Evolutionary conservation across 2,329 filamentous ascomycete genomes (phyloP).

Genomic region (Ceratocystis papillata): DNA sequence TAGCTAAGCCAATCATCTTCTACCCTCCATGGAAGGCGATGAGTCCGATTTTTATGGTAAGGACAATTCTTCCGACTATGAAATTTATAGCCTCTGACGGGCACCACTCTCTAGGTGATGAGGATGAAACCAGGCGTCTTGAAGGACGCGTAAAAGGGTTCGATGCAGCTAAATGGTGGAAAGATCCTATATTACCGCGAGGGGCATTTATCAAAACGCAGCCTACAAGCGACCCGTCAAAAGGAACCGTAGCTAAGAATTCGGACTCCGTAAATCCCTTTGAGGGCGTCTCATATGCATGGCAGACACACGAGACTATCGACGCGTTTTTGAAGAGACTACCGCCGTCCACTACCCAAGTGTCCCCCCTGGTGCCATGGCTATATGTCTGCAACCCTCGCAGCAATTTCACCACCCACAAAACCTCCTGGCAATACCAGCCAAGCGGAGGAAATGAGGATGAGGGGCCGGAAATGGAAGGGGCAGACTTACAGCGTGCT

Average conservation of each 20-base stretch:
- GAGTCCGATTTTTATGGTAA: conserved; percentile 28
- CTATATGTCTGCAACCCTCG: conserved; percentile 63
- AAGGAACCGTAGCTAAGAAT: not conserved
- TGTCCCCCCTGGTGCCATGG: conserved; percentile 45
- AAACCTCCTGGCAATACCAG: conserved; percentile 31
- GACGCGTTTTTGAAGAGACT: conserved; percentile 56
- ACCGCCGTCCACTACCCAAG: conserved; percentile 52
- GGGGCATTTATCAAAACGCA: conserved; percentile 18
- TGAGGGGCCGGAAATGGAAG: conserved; percentile 39
- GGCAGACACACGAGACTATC: conserved; percentile 54
- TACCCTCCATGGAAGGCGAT: conserved; percentile 21
- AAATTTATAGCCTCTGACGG: not conserved
- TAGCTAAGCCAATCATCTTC: not conserved
- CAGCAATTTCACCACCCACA: conserved; percentile 32
- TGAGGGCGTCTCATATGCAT: conserved; percentile 43
- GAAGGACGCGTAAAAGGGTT: conserved; percentile 42
- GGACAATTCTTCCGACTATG: not conserved
- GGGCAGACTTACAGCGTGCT: conserved; percentile 40
- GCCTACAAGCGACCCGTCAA: not conserved
- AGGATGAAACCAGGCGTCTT: conserved; percentile 39
- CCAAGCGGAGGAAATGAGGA: conserved; percentile 38
- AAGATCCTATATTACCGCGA: conserved; percentile 27
- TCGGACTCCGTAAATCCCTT: conserved; percentile 47
- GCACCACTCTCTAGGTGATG: conserved; percentile 40
- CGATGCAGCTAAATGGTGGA: conserved; percentile 42